Percentiles rank a stretch among this genome's conserved stretches.
These are phyloP conservation scores for Xylaria acuta DNA, from an alignment of 495 filamentous ascomycete genomes.

Conservation along the genomic window DNA sequence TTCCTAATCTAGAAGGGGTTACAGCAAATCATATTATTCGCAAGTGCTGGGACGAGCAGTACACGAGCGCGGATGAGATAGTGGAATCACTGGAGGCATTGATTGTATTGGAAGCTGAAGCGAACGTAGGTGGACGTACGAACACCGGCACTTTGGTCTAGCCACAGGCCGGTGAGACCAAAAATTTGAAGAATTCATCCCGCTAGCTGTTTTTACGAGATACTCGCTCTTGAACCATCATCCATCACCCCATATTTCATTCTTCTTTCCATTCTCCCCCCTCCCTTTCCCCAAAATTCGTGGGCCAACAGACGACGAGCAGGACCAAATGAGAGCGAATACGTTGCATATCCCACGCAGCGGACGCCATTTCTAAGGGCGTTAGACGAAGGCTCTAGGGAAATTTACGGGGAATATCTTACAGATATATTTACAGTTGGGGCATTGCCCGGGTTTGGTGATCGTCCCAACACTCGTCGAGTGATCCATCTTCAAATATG, in stretches of 20 bases:
- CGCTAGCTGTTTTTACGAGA: not conserved
- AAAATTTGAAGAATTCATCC: not conserved
- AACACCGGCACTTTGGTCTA: not conserved
- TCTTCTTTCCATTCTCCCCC: not conserved
- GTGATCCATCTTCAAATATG: not conserved
- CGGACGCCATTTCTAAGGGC: not conserved
- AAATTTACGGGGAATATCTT: too few relatives aligned
- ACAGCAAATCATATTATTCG: not conserved
- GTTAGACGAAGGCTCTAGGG: not conserved
- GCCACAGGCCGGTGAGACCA: not conserved
- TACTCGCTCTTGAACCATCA: not conserved
- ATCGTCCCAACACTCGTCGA: not conserved
- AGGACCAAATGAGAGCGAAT: not conserved
- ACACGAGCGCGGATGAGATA: not conserved
- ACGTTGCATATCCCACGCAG: not conserved
- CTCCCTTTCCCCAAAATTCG: not conserved
- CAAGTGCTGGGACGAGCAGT: not conserved
- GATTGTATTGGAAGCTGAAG: not conserved
- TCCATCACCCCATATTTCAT: not conserved
- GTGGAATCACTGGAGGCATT: not conserved
- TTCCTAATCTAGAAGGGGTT: not conserved
- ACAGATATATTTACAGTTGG: not conserved
- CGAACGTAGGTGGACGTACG: not conserved
- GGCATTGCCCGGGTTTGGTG: conserved; percentile 3
- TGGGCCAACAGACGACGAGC: not conserved